Evolutionary conservation across 179 eudicot species (phyloP), one percentile per base, ranked within the genome.

Genomic region (Sideroxylon spinosum): DNA sequence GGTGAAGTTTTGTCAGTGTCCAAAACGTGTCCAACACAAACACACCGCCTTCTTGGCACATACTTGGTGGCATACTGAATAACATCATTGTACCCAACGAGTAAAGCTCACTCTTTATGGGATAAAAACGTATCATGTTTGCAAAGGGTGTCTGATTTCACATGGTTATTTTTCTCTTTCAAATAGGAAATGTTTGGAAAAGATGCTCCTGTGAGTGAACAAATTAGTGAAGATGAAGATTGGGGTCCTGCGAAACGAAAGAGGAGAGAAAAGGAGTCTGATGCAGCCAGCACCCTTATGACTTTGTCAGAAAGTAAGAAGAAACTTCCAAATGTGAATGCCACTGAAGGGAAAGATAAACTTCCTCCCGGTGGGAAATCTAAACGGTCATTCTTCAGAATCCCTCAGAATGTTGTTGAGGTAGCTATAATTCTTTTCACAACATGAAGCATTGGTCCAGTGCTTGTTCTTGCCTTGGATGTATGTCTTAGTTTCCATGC

Each of bases 131-230:
- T 9, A 9, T 9, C 16, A 52, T 52, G 16, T 37, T 37, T 37
- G 44, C 44, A 37, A 37, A 1, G 44, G 2, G 44, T 37, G 4
- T 37, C 44, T 37, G 44, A 37, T 37, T 37, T 37, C 44, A 37
- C 44, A 37, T 37, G 44, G 4, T 37, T 37, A 12, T 48, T 23
- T 77, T n/a, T 76, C 66, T 49, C 10, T 66, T 73, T 48, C 74
- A 55, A 28, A 69, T 86, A 93, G 97, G 97, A 93, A 88, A 93
- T 95, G 97, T 95, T 95, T 83, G 99, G 97, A 68, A 95, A 88
- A 85, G 91, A 89, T 79, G 82, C 88, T 76, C 74, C 82, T 74
- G 75, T 76, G 52, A 76, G 57, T 74, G 99, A 89, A 76, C 87
- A 89, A 79, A 75, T 77, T 44, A 93, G 94, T 71, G 99, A 95